These are phyloP conservation scores for Pyrrhoderma lamaoense DNA, from an alignment of 1,284 basidiomycete genomes.

Conservation along the genomic window DNA sequence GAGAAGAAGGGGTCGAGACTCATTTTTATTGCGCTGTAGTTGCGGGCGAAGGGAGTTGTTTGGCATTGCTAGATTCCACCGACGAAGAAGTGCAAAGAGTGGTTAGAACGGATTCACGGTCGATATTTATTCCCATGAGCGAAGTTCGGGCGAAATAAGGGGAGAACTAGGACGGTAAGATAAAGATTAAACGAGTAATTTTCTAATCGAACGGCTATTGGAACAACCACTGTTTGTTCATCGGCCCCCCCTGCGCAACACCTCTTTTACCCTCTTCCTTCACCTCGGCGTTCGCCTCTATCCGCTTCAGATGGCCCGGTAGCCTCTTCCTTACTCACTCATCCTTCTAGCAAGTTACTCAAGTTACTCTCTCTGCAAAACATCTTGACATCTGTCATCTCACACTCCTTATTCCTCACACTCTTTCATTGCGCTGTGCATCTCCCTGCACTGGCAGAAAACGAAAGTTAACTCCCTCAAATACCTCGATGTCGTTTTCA, in stretches of 20 bases:
- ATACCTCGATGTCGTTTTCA: constrained; percentile 2
- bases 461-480: background rate
- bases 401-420: constrained; percentile 5
- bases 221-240: background rate
- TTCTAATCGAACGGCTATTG: constrained; percentile 1
- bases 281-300: constrained; percentile 6
- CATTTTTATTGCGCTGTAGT: too few species aligned
- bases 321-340: background rate
- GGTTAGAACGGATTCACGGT: too few species aligned
- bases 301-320: constrained; percentile 5
- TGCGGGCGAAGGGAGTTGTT: too few species aligned
- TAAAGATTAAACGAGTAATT: background rate
- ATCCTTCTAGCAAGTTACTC: background rate
- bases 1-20: too few species aligned
- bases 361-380: background rate
- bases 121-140: too few species aligned
- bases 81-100: too few species aligned
- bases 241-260: background rate
- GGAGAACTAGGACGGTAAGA: background rate
- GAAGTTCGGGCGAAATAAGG: too few species aligned
- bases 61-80: too few species aligned
- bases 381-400: constrained; percentile 1
- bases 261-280: background rate
- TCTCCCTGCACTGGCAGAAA: constrained; percentile 8
- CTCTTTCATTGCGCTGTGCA: constrained; percentile 8